Conservation (phyloP, 768 basidiomycete species). For the Boletus sensibilis region DNA sequence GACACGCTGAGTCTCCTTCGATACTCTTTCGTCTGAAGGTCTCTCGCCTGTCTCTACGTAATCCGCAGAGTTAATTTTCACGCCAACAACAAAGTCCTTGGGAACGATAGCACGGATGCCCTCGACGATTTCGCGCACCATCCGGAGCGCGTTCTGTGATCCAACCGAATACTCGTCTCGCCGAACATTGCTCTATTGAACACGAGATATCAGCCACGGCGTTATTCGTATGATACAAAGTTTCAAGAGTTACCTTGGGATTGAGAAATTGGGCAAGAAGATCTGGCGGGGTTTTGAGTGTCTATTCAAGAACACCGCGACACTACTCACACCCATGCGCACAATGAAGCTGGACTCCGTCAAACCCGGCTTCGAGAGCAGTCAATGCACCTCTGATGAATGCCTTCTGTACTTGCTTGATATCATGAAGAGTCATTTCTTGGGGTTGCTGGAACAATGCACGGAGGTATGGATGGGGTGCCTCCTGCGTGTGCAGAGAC, state of each 20-base stretch:
- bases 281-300: slow-evolving; percentile 42
- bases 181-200: slow-evolving; percentile 48
- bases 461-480: slow-evolving; percentile 29
- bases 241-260: slow-evolving; percentile 48
- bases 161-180: slow-evolving; percentile 57
- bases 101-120: slow-evolving; percentile 56
- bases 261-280: slow-evolving; percentile 78
- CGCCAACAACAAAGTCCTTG: slow-evolving; percentile 62
- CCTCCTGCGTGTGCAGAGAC: slow-evolving; percentile 6
- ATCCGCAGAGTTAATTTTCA: slow-evolving; percentile 82
- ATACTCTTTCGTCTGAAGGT: slow-evolving; percentile 33
- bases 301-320: not conserved
- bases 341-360: slow-evolving; percentile 83
- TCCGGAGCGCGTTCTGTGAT: slow-evolving; percentile 45
- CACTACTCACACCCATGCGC: slow-evolving; percentile 76
- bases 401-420: slow-evolving; percentile 54
- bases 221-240: slow-evolving; percentile 13
- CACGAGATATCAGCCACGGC: not conserved
- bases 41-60: slow-evolving; percentile 44
- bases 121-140: slow-evolving; percentile 55
- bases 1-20: slow-evolving; percentile 38
- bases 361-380: slow-evolving; percentile 70
- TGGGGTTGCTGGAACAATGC: slow-evolving; percentile 64
- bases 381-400: slow-evolving; percentile 70
- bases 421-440: slow-evolving; percentile 57